Conservation (phyloP, 768 basidiomycete genomes). For the Leccinellum albellum region DNA sequence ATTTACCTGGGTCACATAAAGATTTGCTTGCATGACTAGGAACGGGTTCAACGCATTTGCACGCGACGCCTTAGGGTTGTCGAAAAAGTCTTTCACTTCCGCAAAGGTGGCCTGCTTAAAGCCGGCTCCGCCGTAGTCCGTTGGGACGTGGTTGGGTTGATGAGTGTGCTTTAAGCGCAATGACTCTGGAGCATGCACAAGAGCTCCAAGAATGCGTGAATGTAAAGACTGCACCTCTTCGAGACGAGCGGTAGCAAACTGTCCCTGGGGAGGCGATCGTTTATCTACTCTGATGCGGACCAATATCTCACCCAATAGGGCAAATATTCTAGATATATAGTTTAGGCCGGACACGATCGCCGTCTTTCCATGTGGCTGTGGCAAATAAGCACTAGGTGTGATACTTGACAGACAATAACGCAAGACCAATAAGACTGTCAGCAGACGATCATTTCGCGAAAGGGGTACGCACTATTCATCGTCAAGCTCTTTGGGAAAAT, state of each 20-base stretch:
- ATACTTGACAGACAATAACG: constrained; percentile 47
- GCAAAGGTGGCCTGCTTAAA: constrained; percentile 83
- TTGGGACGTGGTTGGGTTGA: constrained; percentile 45
- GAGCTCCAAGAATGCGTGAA: constrained; percentile 66
- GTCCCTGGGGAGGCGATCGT: constrained; percentile 79
- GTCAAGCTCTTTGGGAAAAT: constrained; percentile 85
- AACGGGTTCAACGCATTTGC: constrained; percentile 86
- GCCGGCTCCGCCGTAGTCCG: constrained; percentile 64
- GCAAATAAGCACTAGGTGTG: constrained; percentile 77
- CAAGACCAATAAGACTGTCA: constrained; percentile 22
- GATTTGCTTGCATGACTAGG: constrained; percentile 88
- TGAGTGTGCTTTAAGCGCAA: constrained; percentile 63
- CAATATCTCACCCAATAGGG: constrained; percentile 79
- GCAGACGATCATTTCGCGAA: constrained; percentile 23
- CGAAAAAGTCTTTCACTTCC: constrained; percentile 88
- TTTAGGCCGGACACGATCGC: constrained; percentile 84
- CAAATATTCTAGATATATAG: constrained; percentile 83
- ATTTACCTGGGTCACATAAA: constrained; percentile 86
- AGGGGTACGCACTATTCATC: constrained; percentile 73
- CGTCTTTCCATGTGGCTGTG: constrained; percentile 84
- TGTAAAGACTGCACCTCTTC: constrained; percentile 84
- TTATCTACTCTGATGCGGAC: constrained; percentile 86
- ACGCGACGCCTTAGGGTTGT: constrained; percentile 83
- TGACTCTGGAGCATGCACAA: constrained; percentile 73
- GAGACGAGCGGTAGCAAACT: constrained; percentile 78